Evolutionary conservation across 352 stramenopile species (phyloP), one percentile per base, ranked within the genome.

Genomic region (Pythium rishiriense): DNA sequence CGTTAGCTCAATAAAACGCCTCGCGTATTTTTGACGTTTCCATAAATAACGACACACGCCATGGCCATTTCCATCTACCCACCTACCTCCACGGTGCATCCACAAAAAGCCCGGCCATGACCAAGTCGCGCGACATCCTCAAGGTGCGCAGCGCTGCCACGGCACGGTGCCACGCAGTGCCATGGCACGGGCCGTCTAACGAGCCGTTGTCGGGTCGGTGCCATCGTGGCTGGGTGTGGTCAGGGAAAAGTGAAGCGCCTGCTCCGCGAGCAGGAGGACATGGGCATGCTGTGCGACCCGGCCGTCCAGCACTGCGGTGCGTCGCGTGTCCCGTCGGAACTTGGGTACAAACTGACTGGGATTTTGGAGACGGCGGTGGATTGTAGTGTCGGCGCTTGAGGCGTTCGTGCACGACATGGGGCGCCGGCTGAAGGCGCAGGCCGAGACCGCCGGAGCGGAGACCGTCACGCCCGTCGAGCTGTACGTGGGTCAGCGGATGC

Each of bases 241-340:
- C 28, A 71, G 64, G 73, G 80, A 4, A 80, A 81, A 41, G 78
- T 91, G 48, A 90, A 90, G 80, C 76, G 76, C 28, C 52, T 91
- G 37, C 72, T 91, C 41, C 76, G 74, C 39, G 77, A 83, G 25
- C 76, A 88, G 49, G 81, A 87, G 57, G 83, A 90, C 69, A 89
- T 90, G 78, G 83, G 83, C 2, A 78, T 88, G 75, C 70, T 91
- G 54, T 71, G 62, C 41, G 80, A 91, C 17, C 64, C 69, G 17
- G 79, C 80, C 6, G 66, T 83, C 47, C 45, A 81, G 19, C 71
- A 69, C 42, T 87, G 70, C 56, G 72, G 80, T 89, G 49, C 47
- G 46, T 28, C 56, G 7, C 14, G 14, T 9, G n/a, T 10, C 14
- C 10, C 33, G 33, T 39, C 3, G 33, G 9, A 14, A 10, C 9